Evolutionary conservation across 768 basidiomycete genomes (phyloP).

Genomic region (Rhizopogon vulgaris): DNA sequence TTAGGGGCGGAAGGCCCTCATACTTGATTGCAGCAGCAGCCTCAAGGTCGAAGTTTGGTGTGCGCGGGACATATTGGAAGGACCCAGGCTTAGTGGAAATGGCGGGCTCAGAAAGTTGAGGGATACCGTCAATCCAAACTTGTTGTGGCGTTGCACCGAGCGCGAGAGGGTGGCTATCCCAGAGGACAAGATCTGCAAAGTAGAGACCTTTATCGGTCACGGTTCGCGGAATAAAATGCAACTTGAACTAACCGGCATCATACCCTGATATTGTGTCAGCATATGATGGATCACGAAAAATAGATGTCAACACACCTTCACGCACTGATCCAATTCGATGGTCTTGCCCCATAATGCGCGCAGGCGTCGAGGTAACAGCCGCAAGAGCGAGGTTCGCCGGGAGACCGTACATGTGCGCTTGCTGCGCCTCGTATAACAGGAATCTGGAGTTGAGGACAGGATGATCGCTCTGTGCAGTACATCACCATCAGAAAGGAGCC

Average conservation of each 20-base stretch:
- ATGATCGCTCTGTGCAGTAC: slow-evolving; percentile 39
- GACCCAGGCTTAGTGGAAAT: slow-evolving; percentile 45
- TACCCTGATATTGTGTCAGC: slow-evolving; percentile 37
- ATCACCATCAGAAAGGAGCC: slow-evolving; percentile 3
- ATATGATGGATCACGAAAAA: neutral
- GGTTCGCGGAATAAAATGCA: slow-evolving; percentile 4
- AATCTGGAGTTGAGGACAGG: slow-evolving; percentile 51
- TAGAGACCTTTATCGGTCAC: neutral
- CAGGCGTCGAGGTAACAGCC: slow-evolving; percentile 67
- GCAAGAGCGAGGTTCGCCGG: slow-evolving; percentile 58
- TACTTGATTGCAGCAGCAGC: slow-evolving; percentile 50
- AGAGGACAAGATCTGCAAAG: slow-evolving; percentile 57
- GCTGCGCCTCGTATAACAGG: slow-evolving; percentile 53
- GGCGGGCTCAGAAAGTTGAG: slow-evolving; percentile 50
- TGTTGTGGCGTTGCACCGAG: slow-evolving; percentile 76
- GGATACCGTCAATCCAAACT: slow-evolving; percentile 81
- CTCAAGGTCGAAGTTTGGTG: slow-evolving; percentile 63
- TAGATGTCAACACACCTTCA: slow-evolving; percentile 31
- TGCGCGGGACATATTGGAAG: slow-evolving; percentile 46
- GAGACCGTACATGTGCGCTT: slow-evolving; percentile 69
- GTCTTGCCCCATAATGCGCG: slow-evolving; percentile 61
- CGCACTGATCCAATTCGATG: slow-evolving; percentile 68
- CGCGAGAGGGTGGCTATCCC: slow-evolving; percentile 73
- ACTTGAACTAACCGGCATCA: slow-evolving; percentile 49
- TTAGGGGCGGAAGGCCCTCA: slow-evolving; percentile 68